A percentile compares a stretch with the other conserved stretches of the same genome.
These are phyloP conservation scores for Cercospora sesami DNA, from an alignment of 2,329 filamentous ascomycete genomes.

Conservation along the genomic window DNA sequence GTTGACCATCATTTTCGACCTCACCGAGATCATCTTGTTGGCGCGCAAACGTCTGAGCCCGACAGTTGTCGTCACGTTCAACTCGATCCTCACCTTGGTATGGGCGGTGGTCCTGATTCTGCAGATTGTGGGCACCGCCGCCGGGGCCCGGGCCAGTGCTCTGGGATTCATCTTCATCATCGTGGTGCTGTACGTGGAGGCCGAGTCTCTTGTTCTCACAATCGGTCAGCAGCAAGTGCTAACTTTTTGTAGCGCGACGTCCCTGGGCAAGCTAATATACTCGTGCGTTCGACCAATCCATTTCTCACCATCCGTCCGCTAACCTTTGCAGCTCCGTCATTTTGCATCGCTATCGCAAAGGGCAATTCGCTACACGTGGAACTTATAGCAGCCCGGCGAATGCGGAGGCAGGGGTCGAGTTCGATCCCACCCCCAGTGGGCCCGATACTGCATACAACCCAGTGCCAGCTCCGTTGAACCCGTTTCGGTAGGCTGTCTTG, in stretches of 20 bases:
- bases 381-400: conserved; percentile 26
- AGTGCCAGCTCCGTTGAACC: conserved; percentile 23
- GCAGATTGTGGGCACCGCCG: conserved; percentile 18
- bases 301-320: not conserved
- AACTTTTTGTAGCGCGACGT: conserved; percentile 36
- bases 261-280: conserved; percentile 45
- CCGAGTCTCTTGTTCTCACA: conserved; percentile 5
- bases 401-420: conserved; percentile 21
- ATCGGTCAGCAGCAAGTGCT: conserved; percentile 14
- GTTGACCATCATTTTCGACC: conserved; percentile 32
- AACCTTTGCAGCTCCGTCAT: conserved; percentile 35
- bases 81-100: conserved; percentile 30
- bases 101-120: conserved; percentile 32
- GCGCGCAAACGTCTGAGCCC: conserved; percentile 31
- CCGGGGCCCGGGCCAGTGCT: not conserved
- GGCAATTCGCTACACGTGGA: conserved; percentile 32
- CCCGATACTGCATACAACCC: conserved; percentile 27
- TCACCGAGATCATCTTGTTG: conserved; percentile 33
- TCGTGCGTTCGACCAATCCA: conserved; percentile 2
- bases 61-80: conserved; percentile 29
- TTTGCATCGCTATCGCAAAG: conserved; percentile 41
- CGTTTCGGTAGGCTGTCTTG: conserved; percentile 24
- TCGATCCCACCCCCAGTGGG: conserved; percentile 15
- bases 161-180: conserved; percentile 28
- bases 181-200: conserved; percentile 41